These are phyloP conservation scores for Phaeosphaeriaceae sp. DNA, from an alignment of 2,329 filamentous ascomycete species.

Conservation along the genomic window DNA sequence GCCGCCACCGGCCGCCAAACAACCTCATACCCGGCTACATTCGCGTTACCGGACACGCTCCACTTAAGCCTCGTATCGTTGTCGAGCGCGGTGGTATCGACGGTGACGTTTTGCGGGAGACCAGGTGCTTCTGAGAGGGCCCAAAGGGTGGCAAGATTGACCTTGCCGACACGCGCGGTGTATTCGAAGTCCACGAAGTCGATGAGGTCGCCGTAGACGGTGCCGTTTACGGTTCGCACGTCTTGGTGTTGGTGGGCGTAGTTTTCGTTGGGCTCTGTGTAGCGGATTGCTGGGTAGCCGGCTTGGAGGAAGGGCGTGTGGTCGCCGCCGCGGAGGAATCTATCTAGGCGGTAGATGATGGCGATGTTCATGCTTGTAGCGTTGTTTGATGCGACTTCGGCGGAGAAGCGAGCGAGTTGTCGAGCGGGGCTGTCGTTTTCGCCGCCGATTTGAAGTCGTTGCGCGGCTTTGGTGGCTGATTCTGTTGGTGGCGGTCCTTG, in stretches of 20 bases:
- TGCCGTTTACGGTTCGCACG: conserved; percentile 56
- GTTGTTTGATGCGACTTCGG: conserved; percentile 60
- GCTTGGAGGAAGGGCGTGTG: conserved; percentile 62
- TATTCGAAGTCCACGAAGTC: conserved; percentile 65
- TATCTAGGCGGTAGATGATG: conserved; percentile 63
- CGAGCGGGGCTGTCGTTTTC: conserved; percentile 64
- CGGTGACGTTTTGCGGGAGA: conserved; percentile 56
- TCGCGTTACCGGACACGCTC: conserved; percentile 49
- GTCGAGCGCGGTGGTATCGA: conserved; percentile 55
- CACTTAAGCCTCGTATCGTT: conserved; percentile 61
- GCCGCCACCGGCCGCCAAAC: conserved; percentile 61
- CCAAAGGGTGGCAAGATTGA: conserved; percentile 63
- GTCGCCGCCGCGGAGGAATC: conserved; percentile 64
- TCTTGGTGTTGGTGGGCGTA: conserved; percentile 66
- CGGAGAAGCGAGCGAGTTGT: conserved; percentile 62
- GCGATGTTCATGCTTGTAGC: conserved; percentile 62
- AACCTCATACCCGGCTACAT: conserved; percentile 60
- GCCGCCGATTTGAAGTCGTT: conserved; percentile 50
- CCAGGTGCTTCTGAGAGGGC: conserved; percentile 60
- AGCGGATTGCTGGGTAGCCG: conserved; percentile 62
- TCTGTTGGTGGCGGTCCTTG: conserved; percentile 58
- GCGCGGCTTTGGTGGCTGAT: conserved; percentile 44
- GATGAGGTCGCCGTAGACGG: conserved; percentile 61
- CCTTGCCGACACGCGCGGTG: conserved; percentile 60
- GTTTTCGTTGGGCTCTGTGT: conserved; percentile 65